Base-by-base conservation (phyloP, 805 yeast species). In the Komagataella populi region DNA sequence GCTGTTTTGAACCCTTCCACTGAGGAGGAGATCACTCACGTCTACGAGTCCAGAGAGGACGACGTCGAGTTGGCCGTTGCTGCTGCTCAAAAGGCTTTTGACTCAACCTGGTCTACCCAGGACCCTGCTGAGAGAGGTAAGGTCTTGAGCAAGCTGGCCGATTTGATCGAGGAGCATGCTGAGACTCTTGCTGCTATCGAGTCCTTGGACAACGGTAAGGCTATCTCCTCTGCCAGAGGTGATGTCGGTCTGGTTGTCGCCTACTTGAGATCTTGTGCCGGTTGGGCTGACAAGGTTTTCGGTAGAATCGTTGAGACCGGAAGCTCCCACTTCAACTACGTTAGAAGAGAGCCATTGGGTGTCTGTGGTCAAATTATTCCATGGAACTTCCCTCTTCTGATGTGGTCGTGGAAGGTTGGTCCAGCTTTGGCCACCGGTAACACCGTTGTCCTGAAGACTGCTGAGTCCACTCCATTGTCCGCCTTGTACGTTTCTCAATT, bases 341-440 rank as follows among this genome's bases (percentile, higher is more conserved):
- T 91, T 57, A 80, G 81, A 67, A 84, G 84, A 68, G 96, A 89
- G 70, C 96, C 97, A 54, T 72, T 87, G 61, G 97, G 96, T 65
- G 96, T 90, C 48, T 87, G 95, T 67, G 97, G 96, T 54, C 95
- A 87, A 69, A 86, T 90, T 63, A 89, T 90, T 58, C 96, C 97
- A 59, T 90, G 97, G 97, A 90, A 90, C 73, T 90, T 88, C 80
- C 97, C 97, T 56, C 70, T 90, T 59, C 76, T 87, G 66, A 89
- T 90, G 93, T 84, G 88, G 73, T 74, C 95, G 24, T 90, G 97
- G 97, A 90, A 90, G 70, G 72, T 90, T 55, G 96, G 90, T 53
- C 96, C 97, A 48, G 95, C 95, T 52, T 68, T 89, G 57, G 95
- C 95, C 52, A 79, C 95, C 51, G 96, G 96, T 70, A 87, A 88